A percentile compares a stretch with the other conserved stretches of the same genome.
Evolutionary conservation across 169 alveolate species (phyloP).

Genomic region (Eimeria necatrix): DNA sequence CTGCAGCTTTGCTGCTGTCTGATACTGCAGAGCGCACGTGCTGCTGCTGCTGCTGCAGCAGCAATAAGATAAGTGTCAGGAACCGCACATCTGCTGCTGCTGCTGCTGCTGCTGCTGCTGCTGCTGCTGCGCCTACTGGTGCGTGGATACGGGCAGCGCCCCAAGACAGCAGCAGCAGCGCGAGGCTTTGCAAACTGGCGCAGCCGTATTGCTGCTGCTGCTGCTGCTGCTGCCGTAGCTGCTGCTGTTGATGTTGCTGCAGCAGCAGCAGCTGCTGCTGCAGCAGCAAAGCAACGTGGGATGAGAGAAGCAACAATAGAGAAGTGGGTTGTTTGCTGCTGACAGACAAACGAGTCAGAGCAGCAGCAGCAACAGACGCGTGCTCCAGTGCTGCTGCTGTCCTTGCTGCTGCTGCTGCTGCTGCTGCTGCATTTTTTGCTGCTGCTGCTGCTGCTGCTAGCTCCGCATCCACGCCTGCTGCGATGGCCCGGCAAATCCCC

Average conservation of each 20-base stretch:
- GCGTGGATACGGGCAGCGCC: slow-evolving; percentile 24
- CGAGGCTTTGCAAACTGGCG: background rate
- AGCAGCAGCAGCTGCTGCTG: slow-evolving; percentile 59
- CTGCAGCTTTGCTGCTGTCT: slow-evolving; percentile 29
- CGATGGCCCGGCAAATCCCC: slow-evolving; percentile 7
- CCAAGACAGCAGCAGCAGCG: slow-evolving; percentile 35
- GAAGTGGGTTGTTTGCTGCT: background rate
- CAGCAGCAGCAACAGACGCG: slow-evolving; percentile 2
- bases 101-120: slow-evolving; percentile 34
- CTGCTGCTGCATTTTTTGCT: background rate
- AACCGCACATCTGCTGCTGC: slow-evolving; percentile 40
- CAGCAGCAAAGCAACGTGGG: slow-evolving; percentile 30
- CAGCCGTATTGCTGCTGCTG: slow-evolving; percentile 27
- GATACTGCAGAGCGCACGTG: background rate
- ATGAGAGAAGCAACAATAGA: background rate
- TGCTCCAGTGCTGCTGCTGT: slow-evolving; percentile 24
- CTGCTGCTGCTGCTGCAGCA: slow-evolving; percentile 70
- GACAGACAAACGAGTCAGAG: slow-evolving; percentile 9
- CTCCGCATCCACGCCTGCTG: slow-evolving; percentile 14
- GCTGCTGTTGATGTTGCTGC: background rate
- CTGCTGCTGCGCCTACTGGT: background rate
- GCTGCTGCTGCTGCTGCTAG: slow-evolving; percentile 33
- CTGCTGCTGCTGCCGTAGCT: slow-evolving; percentile 19
- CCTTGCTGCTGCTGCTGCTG: background rate
- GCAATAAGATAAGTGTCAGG: background rate